Percentiles rank a stretch among this genome's conserved stretches.
phyloP scores from a whole-genome alignment of 1,284 basidiomycete genomes.

The Cronartium quercuum region DNA sequence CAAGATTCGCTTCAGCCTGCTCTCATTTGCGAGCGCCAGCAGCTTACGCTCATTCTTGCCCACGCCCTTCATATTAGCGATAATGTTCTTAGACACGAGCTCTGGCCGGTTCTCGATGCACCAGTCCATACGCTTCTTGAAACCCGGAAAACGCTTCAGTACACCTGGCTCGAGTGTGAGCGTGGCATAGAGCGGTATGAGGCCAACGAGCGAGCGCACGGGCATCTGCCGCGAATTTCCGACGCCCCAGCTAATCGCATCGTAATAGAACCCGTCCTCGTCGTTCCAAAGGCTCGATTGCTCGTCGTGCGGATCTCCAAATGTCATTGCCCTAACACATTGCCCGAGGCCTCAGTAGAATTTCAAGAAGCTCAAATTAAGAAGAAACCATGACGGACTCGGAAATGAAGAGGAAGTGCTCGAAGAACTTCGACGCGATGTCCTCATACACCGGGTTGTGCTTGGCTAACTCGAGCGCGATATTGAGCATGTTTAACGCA shows the following conservation, averaged over 20 bases:
- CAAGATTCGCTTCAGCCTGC: slow-evolving; percentile 76
- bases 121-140: slow-evolving; percentile 98
- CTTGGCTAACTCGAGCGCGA: slow-evolving; percentile 93
- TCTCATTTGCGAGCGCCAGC: slow-evolving; percentile 83
- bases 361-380: not conserved
- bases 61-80: slow-evolving; percentile 56
- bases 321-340: slow-evolving; percentile 74
- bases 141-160: slow-evolving; percentile 86
- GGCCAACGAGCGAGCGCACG: slow-evolving; percentile 82
- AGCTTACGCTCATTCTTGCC: slow-evolving; percentile 81
- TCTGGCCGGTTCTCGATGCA: slow-evolving; percentile 88
- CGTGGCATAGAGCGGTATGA: slow-evolving; percentile 92
- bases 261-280: slow-evolving; percentile 94
- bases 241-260: slow-evolving; percentile 80
- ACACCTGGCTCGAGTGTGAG: slow-evolving; percentile 82
- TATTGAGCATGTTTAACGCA: slow-evolving; percentile 92
- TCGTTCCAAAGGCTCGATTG: slow-evolving; percentile 88
- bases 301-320: slow-evolving; percentile 61
- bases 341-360: not conserved
- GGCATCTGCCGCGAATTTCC: slow-evolving; percentile 69
- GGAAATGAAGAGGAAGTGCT: slow-evolving; percentile 93
- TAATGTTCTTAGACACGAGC: slow-evolving; percentile 82
- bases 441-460: slow-evolving; percentile 97
- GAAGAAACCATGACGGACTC: slow-evolving; percentile 52
- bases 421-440: slow-evolving; percentile 98